Evolutionary conservation across 805 yeast species (phyloP), one percentile per base, ranked within the genome.

Genomic region (Yarrowia hollandica): DNA sequence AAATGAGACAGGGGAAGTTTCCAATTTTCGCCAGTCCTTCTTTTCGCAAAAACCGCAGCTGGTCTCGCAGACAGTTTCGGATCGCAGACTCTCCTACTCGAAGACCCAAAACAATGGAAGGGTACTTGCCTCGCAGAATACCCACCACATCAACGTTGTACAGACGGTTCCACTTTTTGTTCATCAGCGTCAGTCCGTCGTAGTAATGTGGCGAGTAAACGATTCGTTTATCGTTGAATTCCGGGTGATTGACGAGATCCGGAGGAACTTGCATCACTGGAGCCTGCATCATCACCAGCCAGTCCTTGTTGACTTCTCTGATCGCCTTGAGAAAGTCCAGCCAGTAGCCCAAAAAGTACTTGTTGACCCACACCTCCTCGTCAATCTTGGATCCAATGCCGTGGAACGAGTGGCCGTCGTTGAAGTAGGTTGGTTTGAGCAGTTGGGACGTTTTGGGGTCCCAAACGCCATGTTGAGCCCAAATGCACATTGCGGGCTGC

Each of bases 161-260:
- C 48, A 71, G 73, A 30, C 82, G 76, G 69, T 88, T 90, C 99
- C 99, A 94, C 5, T 85, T 81, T 72, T 90, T 90, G 71, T 88
- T 86, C 91, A 94, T 85, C 33, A 92, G 74, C 1, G 97, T 87
- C 83, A 92, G 80, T 0, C 98, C 99, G 70, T 92, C 99, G 69
- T 92, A 92, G 70, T 85, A 92, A 72, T 92, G 99, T 1, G 96
- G 94, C 16, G 96, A 83, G 65, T 84, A 85, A 1, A 87, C 82
- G 0, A 92, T 84, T 54, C 79, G 80, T 1, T 75, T 69, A 66
- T 87, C 94, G 22, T 39, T 55, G 31, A 55, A 39, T 2, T 41
- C 59, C 9, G 39, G 41, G 11, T 55, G 59, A 18, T 39, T 55
- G 9, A 39, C 39, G 12, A 88, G 71, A 12, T 72, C 69, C 1